A percentile compares a stretch with the other conserved stretches of the same genome.
Conservation (phyloP, 805 yeast species). For the Pichia exigua region DNA sequence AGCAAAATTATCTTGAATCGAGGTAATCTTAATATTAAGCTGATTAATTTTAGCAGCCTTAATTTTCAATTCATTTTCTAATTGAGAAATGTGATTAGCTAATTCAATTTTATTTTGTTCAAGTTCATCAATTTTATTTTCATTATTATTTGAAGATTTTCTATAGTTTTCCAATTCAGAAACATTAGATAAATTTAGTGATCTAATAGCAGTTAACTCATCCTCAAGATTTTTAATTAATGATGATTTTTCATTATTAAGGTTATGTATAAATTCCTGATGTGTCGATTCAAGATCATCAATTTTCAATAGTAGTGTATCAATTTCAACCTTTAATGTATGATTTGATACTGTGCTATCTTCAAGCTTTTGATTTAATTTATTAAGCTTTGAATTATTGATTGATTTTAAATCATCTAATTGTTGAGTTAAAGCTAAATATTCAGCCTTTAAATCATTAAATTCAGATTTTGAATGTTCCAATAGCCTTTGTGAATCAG, state of each 20-base stretch:
- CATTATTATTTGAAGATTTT: not conserved
- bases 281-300: conserved; percentile 1
- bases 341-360: not conserved
- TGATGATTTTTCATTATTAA: not conserved
- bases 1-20: not conserved
- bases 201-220: not conserved
- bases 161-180: not conserved
- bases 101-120: not conserved
- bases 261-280: not conserved
- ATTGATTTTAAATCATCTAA: not conserved
- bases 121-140: not conserved
- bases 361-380: conserved; percentile 2
- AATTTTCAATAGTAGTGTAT: conserved; percentile 2
- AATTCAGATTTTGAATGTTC: not conserved
- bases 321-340: conserved; percentile 6
- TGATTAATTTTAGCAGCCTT: not conserved
- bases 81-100: not conserved
- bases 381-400: not conserved
- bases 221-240: not conserved
- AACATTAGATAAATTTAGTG: not conserved
- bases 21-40: not conserved
- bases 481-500: conserved; percentile 2
- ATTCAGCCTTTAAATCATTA: not conserved
- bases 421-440: not conserved
- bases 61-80: not conserved